A percentile compares a stretch with the other conserved stretches of the same genome.
Evolutionary conservation across 371 early-diverging fungal species (phyloP).

Genomic region (Syncephalastrum monosporum): DNA sequence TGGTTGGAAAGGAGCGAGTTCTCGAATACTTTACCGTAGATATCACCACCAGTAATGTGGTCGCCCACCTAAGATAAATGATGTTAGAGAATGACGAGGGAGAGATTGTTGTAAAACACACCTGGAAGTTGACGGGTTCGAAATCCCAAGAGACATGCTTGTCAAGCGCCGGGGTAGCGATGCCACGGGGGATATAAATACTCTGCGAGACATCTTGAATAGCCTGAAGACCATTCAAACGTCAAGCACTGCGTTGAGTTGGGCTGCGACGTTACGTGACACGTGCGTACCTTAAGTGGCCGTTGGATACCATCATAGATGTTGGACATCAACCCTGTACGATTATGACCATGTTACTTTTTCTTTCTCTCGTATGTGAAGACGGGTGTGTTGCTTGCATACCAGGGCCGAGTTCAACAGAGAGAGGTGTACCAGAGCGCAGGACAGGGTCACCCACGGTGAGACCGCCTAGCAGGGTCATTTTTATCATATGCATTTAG

Average conservation of each 20-base stretch:
- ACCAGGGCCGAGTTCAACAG: slow-evolving; percentile 99
- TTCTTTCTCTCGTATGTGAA: slow-evolving; percentile 5
- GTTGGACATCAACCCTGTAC: slow-evolving; percentile 89
- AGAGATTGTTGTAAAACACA: slow-evolving; percentile 18
- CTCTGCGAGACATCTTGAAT: slow-evolving; percentile 93
- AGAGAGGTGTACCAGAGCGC: slow-evolving; percentile 97
- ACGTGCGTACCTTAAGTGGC: slow-evolving; percentile 79
- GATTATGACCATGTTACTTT: slow-evolving; percentile 4
- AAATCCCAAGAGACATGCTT: slow-evolving; percentile 94
- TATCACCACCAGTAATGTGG: slow-evolving; percentile 98
- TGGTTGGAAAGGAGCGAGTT: slow-evolving; percentile 94
- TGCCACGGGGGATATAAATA: slow-evolving; percentile 99
- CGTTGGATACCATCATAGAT: slow-evolving; percentile 99
- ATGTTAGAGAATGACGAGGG: background rate
- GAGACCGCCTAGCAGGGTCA: slow-evolving; percentile 77
- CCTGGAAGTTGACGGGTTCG: slow-evolving; percentile 86
- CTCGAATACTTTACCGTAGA: slow-evolving; percentile 96
- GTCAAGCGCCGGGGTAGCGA: slow-evolving; percentile 96
- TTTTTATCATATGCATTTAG: slow-evolving; percentile 10
- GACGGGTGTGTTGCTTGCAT: slow-evolving; percentile 10
- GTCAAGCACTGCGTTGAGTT: slow-evolving; percentile 1
- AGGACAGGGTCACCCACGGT: slow-evolving; percentile 99
- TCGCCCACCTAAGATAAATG: slow-evolving; percentile 76
- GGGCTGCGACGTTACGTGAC: background rate
- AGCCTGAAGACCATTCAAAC: slow-evolving; percentile 44